Evolutionary conservation across 306 rosid genomes (phyloP).

Genomic region (Canavalia gladiata): DNA sequence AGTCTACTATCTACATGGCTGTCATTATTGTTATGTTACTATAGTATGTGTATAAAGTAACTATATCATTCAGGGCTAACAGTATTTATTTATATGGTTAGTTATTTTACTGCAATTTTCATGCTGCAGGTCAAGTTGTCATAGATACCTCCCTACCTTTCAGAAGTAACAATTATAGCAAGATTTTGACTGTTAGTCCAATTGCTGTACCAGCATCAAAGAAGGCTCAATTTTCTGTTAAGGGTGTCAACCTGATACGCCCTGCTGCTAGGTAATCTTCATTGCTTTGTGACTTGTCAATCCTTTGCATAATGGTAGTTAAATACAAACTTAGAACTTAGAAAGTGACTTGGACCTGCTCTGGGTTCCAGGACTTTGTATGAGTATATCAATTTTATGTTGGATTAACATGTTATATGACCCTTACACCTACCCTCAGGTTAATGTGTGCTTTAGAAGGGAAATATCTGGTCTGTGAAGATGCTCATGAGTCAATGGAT

Average conservation of each 20-base stretch:
- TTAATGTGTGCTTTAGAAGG: constrained; percentile 92
- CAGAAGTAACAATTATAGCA: constrained; percentile 61
- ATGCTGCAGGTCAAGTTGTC: constrained; percentile 78
- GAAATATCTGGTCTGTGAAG: constrained; percentile 69
- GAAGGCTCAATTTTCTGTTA: constrained; percentile 76
- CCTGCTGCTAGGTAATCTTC: constrained; percentile 71
- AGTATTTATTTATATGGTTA: constrained; percentile 31
- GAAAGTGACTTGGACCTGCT: constrained; percentile 30
- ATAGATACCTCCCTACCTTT: constrained; percentile 78
- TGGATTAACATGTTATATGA: constrained; percentile 29
- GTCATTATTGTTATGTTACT: constrained; percentile 14
- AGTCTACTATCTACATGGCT: constrained; percentile 11
- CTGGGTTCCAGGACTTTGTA: constrained; percentile 22
- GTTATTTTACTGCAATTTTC: constrained; percentile 46
- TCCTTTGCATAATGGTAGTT: constrained; percentile 34
- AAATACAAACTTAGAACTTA: constrained; percentile 17
- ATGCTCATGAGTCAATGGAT: constrained; percentile 60
- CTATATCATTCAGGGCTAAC: constrained; percentile 9
- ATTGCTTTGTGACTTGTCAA: constrained; percentile 30
- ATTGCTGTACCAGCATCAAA: constrained; percentile 77
- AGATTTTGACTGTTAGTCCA: constrained; percentile 76
- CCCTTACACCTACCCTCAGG: constrained; percentile 56
- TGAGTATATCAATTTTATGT: constrained; percentile 10
- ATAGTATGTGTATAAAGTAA: constrained; percentile 15
- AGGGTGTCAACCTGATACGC: constrained; percentile 73